phyloP scores from a whole-genome alignment of 495 filamentous ascomycete species.

The Penicillium ucsense region DNA sequence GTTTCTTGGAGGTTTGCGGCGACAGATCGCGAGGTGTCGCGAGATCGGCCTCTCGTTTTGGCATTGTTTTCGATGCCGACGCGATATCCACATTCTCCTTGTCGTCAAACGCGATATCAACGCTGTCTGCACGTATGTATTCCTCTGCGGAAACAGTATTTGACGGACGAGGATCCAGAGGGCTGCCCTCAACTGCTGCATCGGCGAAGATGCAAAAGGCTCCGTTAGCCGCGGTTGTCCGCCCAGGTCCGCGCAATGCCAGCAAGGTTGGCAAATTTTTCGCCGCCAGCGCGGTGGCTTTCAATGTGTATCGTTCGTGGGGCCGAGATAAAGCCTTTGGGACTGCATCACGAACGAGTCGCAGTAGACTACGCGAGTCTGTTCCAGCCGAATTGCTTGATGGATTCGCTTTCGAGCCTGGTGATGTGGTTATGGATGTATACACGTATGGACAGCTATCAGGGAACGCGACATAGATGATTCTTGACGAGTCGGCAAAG shows the following conservation, averaged over 20 bases:
- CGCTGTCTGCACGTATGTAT: constrained; percentile 17
- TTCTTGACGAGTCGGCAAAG: constrained; percentile 47
- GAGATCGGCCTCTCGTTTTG: too few relatives aligned
- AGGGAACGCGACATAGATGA: constrained; percentile 71
- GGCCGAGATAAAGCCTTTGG: constrained; percentile 67
- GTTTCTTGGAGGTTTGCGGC: constrained; percentile 42
- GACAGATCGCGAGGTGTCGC: too few relatives aligned
- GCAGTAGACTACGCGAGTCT: constrained; percentile 54
- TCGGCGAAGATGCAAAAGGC: constrained; percentile 73
- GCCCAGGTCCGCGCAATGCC: constrained; percentile 52
- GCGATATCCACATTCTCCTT: constrained; percentile 14
- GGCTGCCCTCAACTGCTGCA: constrained; percentile 45
- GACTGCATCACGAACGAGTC: constrained; percentile 61
- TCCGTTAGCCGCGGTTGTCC: constrained; percentile 58
- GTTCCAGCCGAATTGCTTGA: constrained; percentile 23
- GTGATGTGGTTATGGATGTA: constrained; percentile 46
- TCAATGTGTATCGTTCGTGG: constrained; percentile 56
- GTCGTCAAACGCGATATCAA: constrained; percentile 6
- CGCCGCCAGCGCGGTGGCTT: constrained; percentile 54
- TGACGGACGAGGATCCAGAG: constrained; percentile 42
- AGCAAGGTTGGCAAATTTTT: constrained; percentile 58
- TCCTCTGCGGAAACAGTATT: constrained; percentile 35
- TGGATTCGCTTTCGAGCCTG: constrained; percentile 17
- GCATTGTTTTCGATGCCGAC: not conserved
- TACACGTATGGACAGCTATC: constrained; percentile 67